Conservation (phyloP, 352 stramenopile species). For the Phytophthora hibernalis region DNA sequence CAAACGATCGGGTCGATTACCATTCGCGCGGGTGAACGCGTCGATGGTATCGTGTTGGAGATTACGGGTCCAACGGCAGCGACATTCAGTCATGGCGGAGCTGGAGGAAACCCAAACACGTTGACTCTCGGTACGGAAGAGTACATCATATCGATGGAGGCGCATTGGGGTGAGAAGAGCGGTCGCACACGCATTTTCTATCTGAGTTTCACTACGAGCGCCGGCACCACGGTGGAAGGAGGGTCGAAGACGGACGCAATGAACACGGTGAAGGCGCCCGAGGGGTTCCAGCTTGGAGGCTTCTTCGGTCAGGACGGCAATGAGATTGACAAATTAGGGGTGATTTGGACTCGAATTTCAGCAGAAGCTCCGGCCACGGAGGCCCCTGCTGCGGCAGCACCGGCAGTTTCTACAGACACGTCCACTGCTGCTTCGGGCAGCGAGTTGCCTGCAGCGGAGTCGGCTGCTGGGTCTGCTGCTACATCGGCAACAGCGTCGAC, state of each 20-base stretch:
- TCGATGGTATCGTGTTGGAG: conserved; percentile 31
- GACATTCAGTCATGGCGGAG: conserved; percentile 37
- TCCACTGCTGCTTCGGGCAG: conserved; percentile 5
- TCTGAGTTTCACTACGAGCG: conserved; percentile 29
- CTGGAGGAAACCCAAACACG: conserved; percentile 13
- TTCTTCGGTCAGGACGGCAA: conserved; percentile 32
- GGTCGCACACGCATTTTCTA: conserved; percentile 32
- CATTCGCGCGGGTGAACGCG: background rate
- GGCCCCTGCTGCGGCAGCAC: conserved; percentile 1
- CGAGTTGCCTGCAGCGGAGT: conserved; percentile 4
- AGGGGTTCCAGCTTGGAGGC: conserved; percentile 37
- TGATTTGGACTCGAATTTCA: conserved; percentile 33
- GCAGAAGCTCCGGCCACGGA: conserved; percentile 14
- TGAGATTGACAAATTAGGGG: conserved; percentile 31
- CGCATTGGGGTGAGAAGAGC: conserved; percentile 30
- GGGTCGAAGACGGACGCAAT: conserved; percentile 26
- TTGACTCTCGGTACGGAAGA: conserved; percentile 19
- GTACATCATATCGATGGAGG: conserved; percentile 36
- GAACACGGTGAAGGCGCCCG: conserved; percentile 25
- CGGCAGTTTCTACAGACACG: too few relatives aligned
- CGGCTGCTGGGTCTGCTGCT: conserved; percentile 1
- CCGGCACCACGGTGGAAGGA: conserved; percentile 20
- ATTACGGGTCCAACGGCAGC: conserved; percentile 17
- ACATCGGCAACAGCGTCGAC: conserved; percentile 1
- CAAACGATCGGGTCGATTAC: too few relatives aligned